Evolutionary conservation across 1,284 basidiomycete genomes (phyloP).

Genomic region (Puccinia polysora): DNA sequence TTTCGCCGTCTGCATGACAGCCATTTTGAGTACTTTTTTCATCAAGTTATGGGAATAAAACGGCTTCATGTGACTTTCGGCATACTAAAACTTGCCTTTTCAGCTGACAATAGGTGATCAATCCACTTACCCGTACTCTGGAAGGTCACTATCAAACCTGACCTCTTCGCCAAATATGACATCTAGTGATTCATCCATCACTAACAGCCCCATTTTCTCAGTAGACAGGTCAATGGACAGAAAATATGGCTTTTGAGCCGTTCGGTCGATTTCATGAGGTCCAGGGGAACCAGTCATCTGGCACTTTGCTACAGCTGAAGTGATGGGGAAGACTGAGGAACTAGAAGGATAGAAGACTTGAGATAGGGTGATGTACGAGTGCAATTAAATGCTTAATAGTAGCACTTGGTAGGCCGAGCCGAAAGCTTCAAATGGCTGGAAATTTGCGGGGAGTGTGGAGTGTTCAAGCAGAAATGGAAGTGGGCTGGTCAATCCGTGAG

Average conservation of each 20-base stretch:
- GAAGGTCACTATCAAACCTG: conserved; percentile 70
- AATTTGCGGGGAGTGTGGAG: too few relatives aligned
- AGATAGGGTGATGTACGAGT: too few relatives aligned
- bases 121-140: conserved; percentile 73
- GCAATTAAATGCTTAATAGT: too few relatives aligned
- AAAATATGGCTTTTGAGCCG: conserved; percentile 49
- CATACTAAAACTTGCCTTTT: not conserved
- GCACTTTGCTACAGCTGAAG: not conserved
- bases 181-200: conserved; percentile 72
- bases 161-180: conserved; percentile 70
- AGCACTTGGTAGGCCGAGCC: too few relatives aligned
- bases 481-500: too few relatives aligned
- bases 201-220: conserved; percentile 69
- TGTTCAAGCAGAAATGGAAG: too few relatives aligned
- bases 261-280: conserved; percentile 1
- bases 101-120: not conserved
- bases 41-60: conserved; percentile 74
- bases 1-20: conserved; percentile 27
- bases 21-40: conserved; percentile 52
- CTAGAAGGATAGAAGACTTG: too few relatives aligned
- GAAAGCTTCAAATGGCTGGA: too few relatives aligned
- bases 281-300: not conserved
- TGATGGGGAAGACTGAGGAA: conserved; percentile 26
- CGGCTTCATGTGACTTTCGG: conserved; percentile 69
- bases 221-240: conserved; percentile 65